Percentiles rank a stretch among this genome's conserved stretches.
phyloP scores from a whole-genome alignment of 495 filamentous ascomycete species.

The Astrothelium subdiscretum region DNA sequence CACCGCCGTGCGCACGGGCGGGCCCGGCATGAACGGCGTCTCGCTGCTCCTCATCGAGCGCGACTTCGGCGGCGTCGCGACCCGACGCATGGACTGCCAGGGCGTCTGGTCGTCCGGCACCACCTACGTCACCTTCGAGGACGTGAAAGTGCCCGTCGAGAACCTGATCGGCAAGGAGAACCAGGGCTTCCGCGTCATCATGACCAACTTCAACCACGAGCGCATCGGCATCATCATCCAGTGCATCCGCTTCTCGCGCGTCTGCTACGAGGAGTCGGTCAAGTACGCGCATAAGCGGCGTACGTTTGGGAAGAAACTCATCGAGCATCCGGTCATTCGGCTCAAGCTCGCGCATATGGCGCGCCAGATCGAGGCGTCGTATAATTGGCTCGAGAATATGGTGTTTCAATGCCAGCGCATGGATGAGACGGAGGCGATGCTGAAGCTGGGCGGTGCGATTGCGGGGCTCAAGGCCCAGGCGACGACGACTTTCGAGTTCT shows the following conservation, averaged over 20 bases:
- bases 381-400: constrained; percentile 95
- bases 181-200: constrained; percentile 93
- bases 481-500: constrained; percentile 92
- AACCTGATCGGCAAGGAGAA: constrained; percentile 97
- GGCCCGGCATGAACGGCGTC: constrained; percentile 77
- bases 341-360: constrained; percentile 98
- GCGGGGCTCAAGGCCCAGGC: constrained; percentile 87
- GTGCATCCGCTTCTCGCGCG: constrained; percentile 85
- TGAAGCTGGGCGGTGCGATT: constrained; percentile 89
- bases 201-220: constrained; percentile 99
- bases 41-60: constrained; percentile 84
- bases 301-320: constrained; percentile 90
- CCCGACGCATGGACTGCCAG: constrained; percentile 94
- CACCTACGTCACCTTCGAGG: constrained; percentile 95
- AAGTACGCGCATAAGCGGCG: constrained; percentile 94
- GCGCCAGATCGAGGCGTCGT: constrained; percentile 88
- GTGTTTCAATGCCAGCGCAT: constrained; percentile 88
- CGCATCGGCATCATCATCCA: constrained; percentile 98
- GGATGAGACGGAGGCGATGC: constrained; percentile 90
- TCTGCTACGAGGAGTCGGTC: constrained; percentile 92
- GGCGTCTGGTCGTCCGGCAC: constrained; percentile 92
- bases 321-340: constrained; percentile 94
- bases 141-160: constrained; percentile 96
- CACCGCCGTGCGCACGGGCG: constrained; percentile 83
- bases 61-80: constrained; percentile 67